Base-by-base conservation (phyloP, 176 grass and related monocot species). In the Tuctoria greenei region DNA sequence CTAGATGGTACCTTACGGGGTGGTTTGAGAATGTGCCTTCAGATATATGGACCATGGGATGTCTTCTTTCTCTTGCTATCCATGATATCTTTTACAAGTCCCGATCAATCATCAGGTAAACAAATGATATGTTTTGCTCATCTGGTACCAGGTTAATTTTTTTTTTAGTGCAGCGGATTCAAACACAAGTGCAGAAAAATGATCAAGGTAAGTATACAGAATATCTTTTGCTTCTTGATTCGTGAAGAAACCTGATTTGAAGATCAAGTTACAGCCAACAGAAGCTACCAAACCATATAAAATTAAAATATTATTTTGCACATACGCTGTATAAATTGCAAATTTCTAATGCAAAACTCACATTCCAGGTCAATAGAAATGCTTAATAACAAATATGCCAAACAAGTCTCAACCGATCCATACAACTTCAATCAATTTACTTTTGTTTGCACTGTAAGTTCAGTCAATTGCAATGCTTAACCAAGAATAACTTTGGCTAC, bases 361-460 rank as follows among this genome's bases (percentile, higher is more conserved):
- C 7, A 45, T 16, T 35, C 24, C 44, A 52, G 34, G 54, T 15
- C 27, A 47, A 41, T 13, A 65, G 11, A 78, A 35, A 52, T 27
- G 73, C 24, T 25, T 43, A 31, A 25, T 64, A 55, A 10, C 43
- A 54, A 34, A 21, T 69, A 63, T 26, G 51, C 13, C 41, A 79
- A 79, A 75, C 9, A 80, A 76, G 76, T 88, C 69, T 52, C 57
- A 56, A 80, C 78, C 73, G 63, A 72, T 70, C 75, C 86, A 78
- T 80, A 70, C 76, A 88, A 84, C 75, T 88, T 51, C 81, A 88
- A 80, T 88, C 81, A 84, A 88, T 88, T 88, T 69, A 69, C 81
- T 66, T 84, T 75, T 84, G 76, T 71, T 80, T 84, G 70, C 49
- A 64, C 71, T 10, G 21, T 58, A 79, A 88, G 64, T 80, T 80